Evolutionary conservation across 495 filamentous ascomycete species (phyloP).

Genomic region (Neurospora sp.): DNA sequence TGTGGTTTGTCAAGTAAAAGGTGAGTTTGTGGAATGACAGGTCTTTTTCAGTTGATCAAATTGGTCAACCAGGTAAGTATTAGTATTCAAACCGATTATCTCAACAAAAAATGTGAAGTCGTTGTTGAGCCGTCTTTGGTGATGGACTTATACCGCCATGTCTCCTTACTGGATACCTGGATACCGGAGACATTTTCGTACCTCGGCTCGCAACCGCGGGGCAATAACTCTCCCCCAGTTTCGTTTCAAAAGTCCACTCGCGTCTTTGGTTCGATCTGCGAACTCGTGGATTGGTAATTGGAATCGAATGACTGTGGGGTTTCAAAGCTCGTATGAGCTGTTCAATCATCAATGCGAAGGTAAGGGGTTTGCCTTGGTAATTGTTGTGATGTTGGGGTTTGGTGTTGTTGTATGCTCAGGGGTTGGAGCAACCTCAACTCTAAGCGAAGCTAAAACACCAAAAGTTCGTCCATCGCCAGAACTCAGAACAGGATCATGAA

Average conservation of each 20-base stretch:
- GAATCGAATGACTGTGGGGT: background rate
- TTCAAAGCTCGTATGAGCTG: background rate
- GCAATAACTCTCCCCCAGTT: background rate
- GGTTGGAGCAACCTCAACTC: background rate
- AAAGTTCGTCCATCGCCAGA: background rate
- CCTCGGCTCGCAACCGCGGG: background rate
- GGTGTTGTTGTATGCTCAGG: background rate
- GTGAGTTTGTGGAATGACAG: background rate
- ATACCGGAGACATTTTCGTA: background rate
- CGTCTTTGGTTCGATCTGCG: background rate
- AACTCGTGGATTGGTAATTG: background rate
- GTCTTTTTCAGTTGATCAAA: background rate
- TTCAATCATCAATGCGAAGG: background rate
- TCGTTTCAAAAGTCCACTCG: background rate
- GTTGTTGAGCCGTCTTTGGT: background rate
- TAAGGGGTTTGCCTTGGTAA: background rate
- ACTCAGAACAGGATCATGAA: background rate
- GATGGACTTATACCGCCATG: background rate
- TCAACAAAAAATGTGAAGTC: no score
- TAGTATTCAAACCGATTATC: no score
- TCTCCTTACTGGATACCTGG: background rate
- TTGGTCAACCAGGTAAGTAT: background rate
- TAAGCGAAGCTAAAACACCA: background rate
- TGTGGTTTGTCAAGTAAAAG: background rate
- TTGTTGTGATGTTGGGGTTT: background rate